Base-by-base conservation (phyloP, 805 yeast species). In the Candida chauliodis region DNA sequence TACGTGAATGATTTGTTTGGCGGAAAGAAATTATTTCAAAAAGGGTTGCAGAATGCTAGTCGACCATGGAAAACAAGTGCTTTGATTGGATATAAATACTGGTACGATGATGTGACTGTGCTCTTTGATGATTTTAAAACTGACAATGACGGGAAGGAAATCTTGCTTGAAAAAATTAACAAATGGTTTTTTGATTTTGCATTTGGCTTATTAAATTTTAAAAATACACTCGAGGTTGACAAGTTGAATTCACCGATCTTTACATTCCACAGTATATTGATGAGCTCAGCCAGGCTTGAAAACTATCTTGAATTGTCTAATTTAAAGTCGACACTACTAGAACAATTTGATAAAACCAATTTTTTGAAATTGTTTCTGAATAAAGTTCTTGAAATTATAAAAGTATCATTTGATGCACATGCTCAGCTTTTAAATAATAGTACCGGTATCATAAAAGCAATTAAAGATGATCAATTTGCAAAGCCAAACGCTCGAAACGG, bases 81-180 rank as follows among this genome's bases (percentile, higher is more conserved):
- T 3, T 34, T 55, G 15, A 44, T 64, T 26, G 70, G 69, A 1
- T 61, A 58, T 39, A 55, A 51, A 26, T 44, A 53, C 37, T 66
- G 71, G 70, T 44, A 61, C 24, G 56, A 52, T n/a, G 45, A 40
- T 27, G 47, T 38, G 9, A 23, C 18, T 5, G 45, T 54, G 8
- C 10, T n/a, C 2, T 53, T 55, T 24, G 35, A 46, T 28, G 33
- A 33, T n/a, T 40, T 40, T 13, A 17, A 33, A 3, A 37, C 41
- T 22, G 20, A 38, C 15, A 21, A 20, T 22, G 6, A 7, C 4
- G 17, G 28, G 11, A 3, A n/a, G 3, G 29, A 14, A 16, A 38
- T 7, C 2, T 6, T 8, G 1, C 34, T 49, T 13, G 14, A 24
- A 2, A 17, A 30, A 10, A 37, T 46, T n/a, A 37, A 38, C 5